Evolutionary conservation across 2,329 filamentous ascomycete genomes (phyloP), one percentile per base, ranked within the genome.

Genomic region (Whalleya microplaca): DNA sequence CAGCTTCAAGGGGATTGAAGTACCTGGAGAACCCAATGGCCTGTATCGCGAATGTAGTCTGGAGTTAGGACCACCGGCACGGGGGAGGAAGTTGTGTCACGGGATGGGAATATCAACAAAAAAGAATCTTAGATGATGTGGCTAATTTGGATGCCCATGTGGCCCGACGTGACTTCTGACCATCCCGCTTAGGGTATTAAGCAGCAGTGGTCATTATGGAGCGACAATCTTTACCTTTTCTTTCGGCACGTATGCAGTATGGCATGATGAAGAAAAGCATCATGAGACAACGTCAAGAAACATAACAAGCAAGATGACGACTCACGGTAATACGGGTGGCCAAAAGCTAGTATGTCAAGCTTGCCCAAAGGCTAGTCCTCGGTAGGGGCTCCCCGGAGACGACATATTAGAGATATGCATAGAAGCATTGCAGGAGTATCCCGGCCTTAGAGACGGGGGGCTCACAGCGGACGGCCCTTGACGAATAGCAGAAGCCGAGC

Each of bases 171-270:
- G 58, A 65, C 59, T 63, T 68, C 60, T 65, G 63, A 62, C 59
- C 64, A 66, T 62, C 64, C 67, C 61, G 64, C 63, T 65, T 66
- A 67, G 67, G 66, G 64, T 58, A 66, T 60, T 55, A 60, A 64
- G 64, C 58, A 57, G 53, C 55, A 58, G 59, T 59, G 58, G 60
- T 56, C 55, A 66, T 66, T 63, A 66, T 67, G 68, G 67, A 69
- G 65, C 68, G 69, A 66, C 61, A 69, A 70, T 70, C 66, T 66
- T 71, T 71, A 48, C 68, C 68, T 60, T 69, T 70, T 66, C 50
- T 57, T 66, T 59, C 57, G 54, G 59, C 59, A 65, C 58, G 48
- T 64, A 68, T 69, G 64, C 68, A 66, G 62, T 60, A 65, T 65
- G 64, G 62, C 65, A 69, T 66, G 65, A 66, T 66, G 65, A 66